Conservation (phyloP, 2,329 filamentous ascomycete species). For the Ophiosphaerella korrae region DNA sequence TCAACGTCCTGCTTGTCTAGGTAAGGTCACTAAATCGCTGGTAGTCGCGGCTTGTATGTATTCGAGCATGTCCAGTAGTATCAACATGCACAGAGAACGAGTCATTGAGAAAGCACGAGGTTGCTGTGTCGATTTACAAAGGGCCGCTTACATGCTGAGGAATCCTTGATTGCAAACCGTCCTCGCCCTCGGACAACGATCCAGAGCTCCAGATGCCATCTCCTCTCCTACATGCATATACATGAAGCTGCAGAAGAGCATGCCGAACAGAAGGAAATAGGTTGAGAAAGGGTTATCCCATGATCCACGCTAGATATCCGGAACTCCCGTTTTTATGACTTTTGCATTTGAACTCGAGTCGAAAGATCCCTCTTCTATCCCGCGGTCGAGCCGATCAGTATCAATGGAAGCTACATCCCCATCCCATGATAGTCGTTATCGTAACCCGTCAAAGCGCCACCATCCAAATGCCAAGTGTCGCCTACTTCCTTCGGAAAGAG, state of each 20-base stretch:
- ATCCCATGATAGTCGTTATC: conserved; percentile 47
- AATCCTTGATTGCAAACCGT: conserved; percentile 54
- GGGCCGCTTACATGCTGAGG: conserved; percentile 52
- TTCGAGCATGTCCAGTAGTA: not conserved
- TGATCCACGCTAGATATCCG: conserved; percentile 52
- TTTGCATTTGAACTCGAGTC: conserved; percentile 48
- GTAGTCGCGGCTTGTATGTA: not conserved
- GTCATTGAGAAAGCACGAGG: conserved; percentile 33
- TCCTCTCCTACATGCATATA: conserved; percentile 51
- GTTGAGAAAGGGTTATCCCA: conserved; percentile 45
- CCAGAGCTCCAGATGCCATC: conserved; percentile 50
- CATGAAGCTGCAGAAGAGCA: conserved; percentile 46
- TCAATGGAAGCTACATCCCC: conserved; percentile 48
- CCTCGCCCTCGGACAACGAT: conserved; percentile 46
- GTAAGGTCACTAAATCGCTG: conserved; percentile 18
- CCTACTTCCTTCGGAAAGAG: conserved; percentile 99
- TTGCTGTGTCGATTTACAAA: conserved; percentile 48
- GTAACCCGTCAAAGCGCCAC: conserved; percentile 43
- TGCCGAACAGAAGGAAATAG: conserved; percentile 47
- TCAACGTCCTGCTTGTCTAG: conserved; percentile 36
- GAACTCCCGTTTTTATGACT: conserved; percentile 50
- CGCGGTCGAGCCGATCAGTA: conserved; percentile 49
- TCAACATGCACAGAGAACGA: not conserved
- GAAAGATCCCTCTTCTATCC: conserved; percentile 53
- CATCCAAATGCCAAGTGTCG: conserved; percentile 38